phyloP scores from a whole-genome alignment of 2,329 filamentous ascomycete species.

The Ophiostoma sp. region DNA sequence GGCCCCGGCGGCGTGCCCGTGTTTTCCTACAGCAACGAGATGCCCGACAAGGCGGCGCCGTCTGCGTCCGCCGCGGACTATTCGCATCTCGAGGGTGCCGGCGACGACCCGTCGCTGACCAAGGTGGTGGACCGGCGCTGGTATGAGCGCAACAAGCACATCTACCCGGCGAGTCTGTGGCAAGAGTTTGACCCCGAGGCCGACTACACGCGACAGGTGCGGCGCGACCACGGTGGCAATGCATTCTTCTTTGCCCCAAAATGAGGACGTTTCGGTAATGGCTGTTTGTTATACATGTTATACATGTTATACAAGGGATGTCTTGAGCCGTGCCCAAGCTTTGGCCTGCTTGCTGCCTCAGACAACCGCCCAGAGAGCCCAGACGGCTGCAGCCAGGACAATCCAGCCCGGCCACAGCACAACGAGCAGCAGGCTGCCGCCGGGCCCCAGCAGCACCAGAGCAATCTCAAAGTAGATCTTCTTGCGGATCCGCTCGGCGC shows the following conservation, averaged over 20 bases:
- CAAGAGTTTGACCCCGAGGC: conserved; percentile 88
- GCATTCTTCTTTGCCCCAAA: conserved; percentile 73
- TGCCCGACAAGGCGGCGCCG: conserved; percentile 32
- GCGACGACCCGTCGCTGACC: conserved; percentile 73
- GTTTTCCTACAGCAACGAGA: conserved; percentile 66
- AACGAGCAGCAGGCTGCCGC: conserved; percentile 47
- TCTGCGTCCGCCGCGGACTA: conserved; percentile 40
- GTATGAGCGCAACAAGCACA: conserved; percentile 98
- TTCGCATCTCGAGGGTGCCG: conserved; percentile 60
- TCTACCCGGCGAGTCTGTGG: conserved; percentile 94
- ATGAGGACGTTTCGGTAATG: conserved; percentile 29
- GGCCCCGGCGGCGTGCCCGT: conserved; percentile 67
- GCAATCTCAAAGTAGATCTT: conserved; percentile 44
- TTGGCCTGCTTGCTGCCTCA: neutral
- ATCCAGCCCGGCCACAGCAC: conserved; percentile 57
- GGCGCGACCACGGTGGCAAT: conserved; percentile 83
- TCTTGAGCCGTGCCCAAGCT: too few species aligned
- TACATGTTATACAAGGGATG: neutral
- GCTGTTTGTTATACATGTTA: neutral
- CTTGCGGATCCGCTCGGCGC: conserved; percentile 24
- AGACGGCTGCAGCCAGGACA: conserved; percentile 38
- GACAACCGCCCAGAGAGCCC: conserved; percentile 39
- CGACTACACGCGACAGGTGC: conserved; percentile 71
- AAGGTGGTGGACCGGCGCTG: conserved; percentile 94
- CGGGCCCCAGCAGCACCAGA: conserved; percentile 46